phyloP scores from a whole-genome alignment of 176 grass and related monocot genomes.

The Bonia amplexicaulis region DNA sequence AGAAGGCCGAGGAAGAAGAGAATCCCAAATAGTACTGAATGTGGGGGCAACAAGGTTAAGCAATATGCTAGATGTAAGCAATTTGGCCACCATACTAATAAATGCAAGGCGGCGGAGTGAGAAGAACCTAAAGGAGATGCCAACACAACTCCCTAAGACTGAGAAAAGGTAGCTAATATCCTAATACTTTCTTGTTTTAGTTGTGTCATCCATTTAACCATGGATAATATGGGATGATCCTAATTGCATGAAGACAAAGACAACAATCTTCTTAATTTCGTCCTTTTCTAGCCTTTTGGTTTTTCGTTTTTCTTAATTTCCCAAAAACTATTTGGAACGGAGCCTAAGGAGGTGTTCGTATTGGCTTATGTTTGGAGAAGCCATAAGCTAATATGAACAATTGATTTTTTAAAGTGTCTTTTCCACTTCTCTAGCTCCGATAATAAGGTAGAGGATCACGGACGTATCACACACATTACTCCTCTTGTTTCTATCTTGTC shows the following conservation, averaged over 20 bases:
- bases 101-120: background rate
- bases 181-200: no score
- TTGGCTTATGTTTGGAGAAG: no score
- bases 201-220: background rate
- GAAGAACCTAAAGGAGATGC: background rate
- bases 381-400: no score
- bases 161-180: background rate
- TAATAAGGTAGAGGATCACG: no score
- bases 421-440: no score
- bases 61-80: background rate
- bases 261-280: no score
- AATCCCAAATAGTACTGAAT: background rate
- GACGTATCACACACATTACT: rapidly evolving
- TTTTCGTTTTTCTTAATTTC: no score
- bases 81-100: background rate
- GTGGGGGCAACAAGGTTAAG: background rate
- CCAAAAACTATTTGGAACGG: no score
- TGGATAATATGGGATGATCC: background rate
- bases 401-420: no score
- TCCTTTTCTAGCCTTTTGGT: no score
- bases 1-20: background rate
- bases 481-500: rapidly evolving
- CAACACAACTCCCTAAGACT: background rate
- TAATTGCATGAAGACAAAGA: background rate
- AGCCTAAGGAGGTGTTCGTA: no score